Conservation (phyloP, 2,329 filamentous ascomycete genomes). For the Stagonosporopsis chrysanthemi region DNA sequence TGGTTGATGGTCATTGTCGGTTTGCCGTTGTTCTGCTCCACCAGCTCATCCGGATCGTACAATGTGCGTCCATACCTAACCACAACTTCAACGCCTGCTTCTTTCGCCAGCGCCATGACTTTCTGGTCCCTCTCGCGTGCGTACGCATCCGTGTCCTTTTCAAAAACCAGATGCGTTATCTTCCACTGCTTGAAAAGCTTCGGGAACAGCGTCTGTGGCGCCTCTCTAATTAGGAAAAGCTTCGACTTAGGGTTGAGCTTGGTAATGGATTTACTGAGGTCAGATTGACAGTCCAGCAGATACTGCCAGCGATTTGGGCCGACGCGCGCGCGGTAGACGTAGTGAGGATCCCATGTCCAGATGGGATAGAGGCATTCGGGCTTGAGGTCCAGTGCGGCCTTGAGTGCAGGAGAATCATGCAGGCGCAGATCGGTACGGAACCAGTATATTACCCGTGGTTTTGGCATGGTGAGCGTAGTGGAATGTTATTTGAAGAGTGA, state of each 20-base stretch:
- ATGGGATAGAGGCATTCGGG: slow-evolving; percentile 75
- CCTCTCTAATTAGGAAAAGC: slow-evolving; percentile 75
- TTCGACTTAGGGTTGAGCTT: slow-evolving; percentile 75
- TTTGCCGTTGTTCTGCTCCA: slow-evolving; percentile 69
- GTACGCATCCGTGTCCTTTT: slow-evolving; percentile 80
- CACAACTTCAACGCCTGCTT: slow-evolving; percentile 74
- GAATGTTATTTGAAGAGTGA: background rate
- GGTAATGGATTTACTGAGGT: slow-evolving; percentile 71
- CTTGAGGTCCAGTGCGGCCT: slow-evolving; percentile 73
- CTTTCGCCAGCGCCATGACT: slow-evolving; percentile 65
- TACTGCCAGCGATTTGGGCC: slow-evolving; percentile 77
- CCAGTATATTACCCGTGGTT: slow-evolving; percentile 74
- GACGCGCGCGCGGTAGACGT: slow-evolving; percentile 75
- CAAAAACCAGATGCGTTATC: slow-evolving; percentile 78
- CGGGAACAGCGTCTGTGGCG: slow-evolving; percentile 72
- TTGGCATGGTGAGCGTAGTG: slow-evolving; percentile 31
- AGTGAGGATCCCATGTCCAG: slow-evolving; percentile 83
- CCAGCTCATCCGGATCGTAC: slow-evolving; percentile 76
- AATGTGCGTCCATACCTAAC: slow-evolving; percentile 70
- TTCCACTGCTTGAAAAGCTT: slow-evolving; percentile 78
- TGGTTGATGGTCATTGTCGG: slow-evolving; percentile 78
- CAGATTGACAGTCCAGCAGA: slow-evolving; percentile 75
- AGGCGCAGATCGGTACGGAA: slow-evolving; percentile 80
- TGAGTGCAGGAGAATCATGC: slow-evolving; percentile 77
- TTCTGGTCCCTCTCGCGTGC: slow-evolving; percentile 68